Percentiles rank a stretch among this genome's conserved stretches.
These are phyloP conservation scores for Antitrichia curtipendula DNA, from an alignment of 225 moss, liverwort and hornwort genomes.

Conservation along the genomic window DNA sequence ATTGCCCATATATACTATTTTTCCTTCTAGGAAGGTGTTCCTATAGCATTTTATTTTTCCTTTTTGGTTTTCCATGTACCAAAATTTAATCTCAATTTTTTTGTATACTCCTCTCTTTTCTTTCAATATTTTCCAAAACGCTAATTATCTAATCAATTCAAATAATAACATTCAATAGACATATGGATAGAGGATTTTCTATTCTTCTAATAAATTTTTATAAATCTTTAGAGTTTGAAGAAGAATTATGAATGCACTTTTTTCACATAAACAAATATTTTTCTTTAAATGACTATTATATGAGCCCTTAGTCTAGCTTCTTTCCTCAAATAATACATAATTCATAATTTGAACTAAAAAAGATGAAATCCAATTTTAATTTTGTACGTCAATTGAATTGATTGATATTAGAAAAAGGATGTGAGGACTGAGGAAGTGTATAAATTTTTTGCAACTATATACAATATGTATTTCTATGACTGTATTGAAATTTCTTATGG, in stretches of 20 bases:
- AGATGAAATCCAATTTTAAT: neutral
- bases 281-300: neutral
- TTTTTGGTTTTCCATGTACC: rapidly evolving
- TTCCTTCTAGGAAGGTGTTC: neutral
- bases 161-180: neutral
- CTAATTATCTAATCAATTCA: neutral
- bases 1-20: too few species aligned
- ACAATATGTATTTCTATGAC: neutral
- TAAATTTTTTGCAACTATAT: neutral
- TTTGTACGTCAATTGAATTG: neutral
- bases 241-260: neutral
- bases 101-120: rapidly evolving
- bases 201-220: neutral
- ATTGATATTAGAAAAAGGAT: neutral
- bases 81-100: neutral
- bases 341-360: neutral
- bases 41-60: rapidly evolving
- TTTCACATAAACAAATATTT: too few species aligned
- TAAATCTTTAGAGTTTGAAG: neutral
- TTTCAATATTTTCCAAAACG: neutral
- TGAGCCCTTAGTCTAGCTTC: neutral
- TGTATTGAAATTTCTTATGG: neutral
- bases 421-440: too few species aligned
- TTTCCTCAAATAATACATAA: neutral
- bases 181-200: neutral